Evolutionary conservation across 495 filamentous ascomycete genomes (phyloP), one percentile per base, ranked within the genome.

Genomic region (Copromyces sp.): DNA sequence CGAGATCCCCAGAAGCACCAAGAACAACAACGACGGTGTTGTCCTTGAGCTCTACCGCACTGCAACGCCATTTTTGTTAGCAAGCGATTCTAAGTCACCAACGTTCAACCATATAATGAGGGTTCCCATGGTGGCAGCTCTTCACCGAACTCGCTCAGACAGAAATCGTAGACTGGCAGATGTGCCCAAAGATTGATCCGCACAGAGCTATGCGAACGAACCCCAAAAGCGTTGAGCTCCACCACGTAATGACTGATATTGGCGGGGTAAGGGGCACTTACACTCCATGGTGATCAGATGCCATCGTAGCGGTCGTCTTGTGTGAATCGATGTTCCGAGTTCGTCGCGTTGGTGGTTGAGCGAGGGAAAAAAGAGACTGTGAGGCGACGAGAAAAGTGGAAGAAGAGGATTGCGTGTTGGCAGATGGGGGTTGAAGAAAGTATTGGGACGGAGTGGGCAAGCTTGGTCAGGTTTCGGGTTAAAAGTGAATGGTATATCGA

Each of bases 21-120:
- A 99, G 90, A 77, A 99, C 95, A 74, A 99, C 90, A 82, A 99
- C 97, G 80, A 95, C 87, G 74, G 96, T 99, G 88, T 98, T 95
- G 79, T 98, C 93, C 87, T 97, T 99, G 75, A 99, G 91, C 89
- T 98, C 95, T 77, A 97, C 86, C 69, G 78, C 72, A 73, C 84
- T 86, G 71, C 35, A 29, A n/a, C 39, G 17, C 68, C 39, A 69
- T 69, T 17, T 42, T 61, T 44, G 68, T 77, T 47, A 77, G 74
- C 70, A 47, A 65, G 53, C 29, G 7, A 5, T 14, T 70, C 32
- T 35, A 42, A 32, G 24, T 11, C 45, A 42, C 39, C n/a, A 71
- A 35, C 32, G 12, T 70, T 9, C 24, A 69, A 39, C 47, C 47
- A 17, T 70, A 45, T 35, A 32, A 53, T 20, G 70, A 75, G 59